Evolutionary conservation across 257 asterid genomes (phyloP).

Genomic region (Solanum tacnaense): DNA sequence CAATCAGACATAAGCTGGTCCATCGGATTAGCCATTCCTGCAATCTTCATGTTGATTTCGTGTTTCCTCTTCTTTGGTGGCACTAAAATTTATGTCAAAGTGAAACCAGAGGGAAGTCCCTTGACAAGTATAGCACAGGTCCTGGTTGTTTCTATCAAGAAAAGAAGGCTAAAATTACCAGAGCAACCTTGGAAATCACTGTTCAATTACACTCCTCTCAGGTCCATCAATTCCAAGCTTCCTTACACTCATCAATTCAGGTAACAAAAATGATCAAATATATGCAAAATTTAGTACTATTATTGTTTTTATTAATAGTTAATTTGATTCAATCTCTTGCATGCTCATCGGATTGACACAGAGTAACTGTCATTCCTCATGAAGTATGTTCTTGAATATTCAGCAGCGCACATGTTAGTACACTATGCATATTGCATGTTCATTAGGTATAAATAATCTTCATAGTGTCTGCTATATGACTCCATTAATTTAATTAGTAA

Average conservation of each 20-base stretch:
- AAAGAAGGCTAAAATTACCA: conserved; percentile 41
- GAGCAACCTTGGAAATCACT: conserved; percentile 30
- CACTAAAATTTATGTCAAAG: conserved; percentile 44
- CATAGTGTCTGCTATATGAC: neutral
- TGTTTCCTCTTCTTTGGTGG: conserved; percentile 44
- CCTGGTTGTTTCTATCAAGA: conserved; percentile 36
- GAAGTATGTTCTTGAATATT: neutral
- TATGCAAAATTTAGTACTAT: neutral
- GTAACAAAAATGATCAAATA: conserved; percentile 9
- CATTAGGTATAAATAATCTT: neutral
- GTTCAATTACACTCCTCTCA: conserved; percentile 24
- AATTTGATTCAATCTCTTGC: neutral
- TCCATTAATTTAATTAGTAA: neutral
- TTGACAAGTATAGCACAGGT: conserved; percentile 48
- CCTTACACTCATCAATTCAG: conserved; percentile 59
- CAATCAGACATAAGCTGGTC: conserved; percentile 74
- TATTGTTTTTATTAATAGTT: neutral
- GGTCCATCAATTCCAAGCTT: conserved; percentile 51
- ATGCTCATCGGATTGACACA: neutral
- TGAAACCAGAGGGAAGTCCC: conserved; percentile 74
- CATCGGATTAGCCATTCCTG: conserved; percentile 50
- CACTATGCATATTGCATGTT: neutral
- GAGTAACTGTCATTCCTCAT: neutral
- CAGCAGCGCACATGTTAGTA: neutral
- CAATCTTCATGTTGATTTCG: conserved; percentile 44